Evolutionary conservation across 1,284 basidiomycete genomes (phyloP).

Genomic region (Melampsora medusae): DNA sequence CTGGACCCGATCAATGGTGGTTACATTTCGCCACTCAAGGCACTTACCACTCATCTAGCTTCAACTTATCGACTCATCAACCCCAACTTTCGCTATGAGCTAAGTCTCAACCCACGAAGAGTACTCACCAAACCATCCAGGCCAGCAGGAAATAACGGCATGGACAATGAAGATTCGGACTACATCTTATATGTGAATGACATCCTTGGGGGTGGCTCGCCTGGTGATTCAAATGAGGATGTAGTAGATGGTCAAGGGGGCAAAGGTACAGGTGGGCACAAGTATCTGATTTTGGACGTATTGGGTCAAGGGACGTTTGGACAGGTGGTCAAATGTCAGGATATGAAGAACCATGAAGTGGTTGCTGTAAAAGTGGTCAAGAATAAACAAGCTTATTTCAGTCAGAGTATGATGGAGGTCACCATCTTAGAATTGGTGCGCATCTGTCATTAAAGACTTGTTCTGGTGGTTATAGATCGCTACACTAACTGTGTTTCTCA

Average conservation of each 20-base stretch:
- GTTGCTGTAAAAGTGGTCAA: constrained; percentile 99
- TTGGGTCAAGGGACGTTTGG: constrained; percentile 98
- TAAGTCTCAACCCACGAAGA: constrained; percentile 82
- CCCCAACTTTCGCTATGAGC: constrained; percentile 86
- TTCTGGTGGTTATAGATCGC: background rate
- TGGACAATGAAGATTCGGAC: constrained; percentile 94
- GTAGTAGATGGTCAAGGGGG: background rate
- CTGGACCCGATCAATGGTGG: constrained; percentile 28
- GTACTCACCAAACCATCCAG: constrained; percentile 95
- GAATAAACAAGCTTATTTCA: constrained; percentile 99
- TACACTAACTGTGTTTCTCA: background rate
- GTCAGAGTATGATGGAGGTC: constrained; percentile 99
- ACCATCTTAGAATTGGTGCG: constrained; percentile 90
- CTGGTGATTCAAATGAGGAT: constrained; percentile 4
- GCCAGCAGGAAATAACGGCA: constrained; percentile 86
- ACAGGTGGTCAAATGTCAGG: constrained; percentile 99
- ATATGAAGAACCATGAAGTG: constrained; percentile 97
- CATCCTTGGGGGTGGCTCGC: constrained; percentile 67
- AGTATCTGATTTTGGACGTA: constrained; percentile 95
- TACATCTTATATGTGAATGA: constrained; percentile 98
- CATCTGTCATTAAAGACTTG: constrained; percentile 45
- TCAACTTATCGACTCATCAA: constrained; percentile 91
- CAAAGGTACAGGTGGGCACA: constrained; percentile 53
- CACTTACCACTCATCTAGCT: constrained; percentile 77
- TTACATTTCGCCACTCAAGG: constrained; percentile 66